Conservation (phyloP, 2,329 filamentous ascomycete genomes). For the Chlorencoelia australis region DNA sequence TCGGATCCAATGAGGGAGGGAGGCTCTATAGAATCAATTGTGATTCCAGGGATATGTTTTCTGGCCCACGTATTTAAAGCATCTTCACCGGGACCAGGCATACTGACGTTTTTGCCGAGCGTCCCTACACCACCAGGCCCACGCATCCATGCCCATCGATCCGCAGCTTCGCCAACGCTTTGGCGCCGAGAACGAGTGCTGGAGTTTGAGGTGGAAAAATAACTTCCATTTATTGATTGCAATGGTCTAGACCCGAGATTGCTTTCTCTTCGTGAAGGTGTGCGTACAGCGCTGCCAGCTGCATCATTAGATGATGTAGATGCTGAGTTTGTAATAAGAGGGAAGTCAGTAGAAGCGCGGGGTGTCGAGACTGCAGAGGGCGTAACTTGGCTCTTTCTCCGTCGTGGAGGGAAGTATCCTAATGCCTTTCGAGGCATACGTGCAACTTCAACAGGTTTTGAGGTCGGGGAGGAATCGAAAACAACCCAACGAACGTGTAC, state of each 20-base stretch:
- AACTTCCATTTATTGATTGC: conserved; percentile 16
- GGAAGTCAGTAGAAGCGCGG: conserved; percentile 23
- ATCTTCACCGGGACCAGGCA: conserved; percentile 75
- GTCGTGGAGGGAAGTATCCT: conserved; percentile 86
- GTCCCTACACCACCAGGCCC: conserved; percentile 85
- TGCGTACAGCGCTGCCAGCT: conserved; percentile 15
- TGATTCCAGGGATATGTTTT: conserved; percentile 71
- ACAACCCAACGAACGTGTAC: conserved; percentile 84
- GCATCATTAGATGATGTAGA: conserved; percentile 14
- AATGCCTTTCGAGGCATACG: conserved; percentile 70
- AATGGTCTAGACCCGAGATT: conserved; percentile 17
- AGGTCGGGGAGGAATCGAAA: conserved; percentile 55
- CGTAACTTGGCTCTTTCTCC: conserved; percentile 56
- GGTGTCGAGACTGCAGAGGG: conserved; percentile 59
- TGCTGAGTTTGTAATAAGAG: conserved; percentile 12
- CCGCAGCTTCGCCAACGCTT: conserved; percentile 28
- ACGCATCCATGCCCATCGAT: conserved; percentile 53
- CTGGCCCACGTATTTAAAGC: conserved; percentile 75
- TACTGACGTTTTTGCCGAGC: conserved; percentile 58
- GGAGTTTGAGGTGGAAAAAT: conserved; percentile 23
- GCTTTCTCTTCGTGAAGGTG: conserved; percentile 18
- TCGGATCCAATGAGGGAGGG: conserved; percentile 56
- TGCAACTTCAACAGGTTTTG: conserved; percentile 70
- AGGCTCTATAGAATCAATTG: conserved; percentile 56
- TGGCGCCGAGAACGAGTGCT: conserved; percentile 21